Conservation (phyloP, 345 rosid genomes). For the Durio zibethinus region DNA sequence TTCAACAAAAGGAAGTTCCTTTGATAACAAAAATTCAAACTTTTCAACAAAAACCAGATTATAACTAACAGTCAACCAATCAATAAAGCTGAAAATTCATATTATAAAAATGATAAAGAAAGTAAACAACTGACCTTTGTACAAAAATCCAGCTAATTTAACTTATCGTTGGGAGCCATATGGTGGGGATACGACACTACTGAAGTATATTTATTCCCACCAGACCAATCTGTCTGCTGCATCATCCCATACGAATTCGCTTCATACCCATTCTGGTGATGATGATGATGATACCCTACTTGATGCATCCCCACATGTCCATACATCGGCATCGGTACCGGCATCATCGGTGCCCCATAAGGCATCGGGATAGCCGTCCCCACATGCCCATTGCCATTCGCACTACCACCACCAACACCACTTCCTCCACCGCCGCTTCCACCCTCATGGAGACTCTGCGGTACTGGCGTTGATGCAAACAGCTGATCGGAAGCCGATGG, state of each 20-base stretch:
- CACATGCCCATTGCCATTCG: constrained; percentile 30
- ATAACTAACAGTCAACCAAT: neutral
- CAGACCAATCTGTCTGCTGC: constrained; percentile 65
- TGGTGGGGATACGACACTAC: constrained; percentile 48
- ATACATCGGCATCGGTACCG: constrained; percentile 57
- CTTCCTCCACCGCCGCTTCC: constrained; percentile 29
- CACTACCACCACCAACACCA: constrained; percentile 2
- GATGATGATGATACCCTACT: constrained; percentile 33
- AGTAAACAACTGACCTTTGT: constrained; percentile 7
- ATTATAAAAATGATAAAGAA: neutral
- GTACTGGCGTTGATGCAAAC: constrained; percentile 72
- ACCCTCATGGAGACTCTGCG: constrained; percentile 56
- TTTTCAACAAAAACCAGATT: neutral
- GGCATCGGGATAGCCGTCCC: constrained; percentile 47
- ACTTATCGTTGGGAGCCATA: constrained; percentile 54
- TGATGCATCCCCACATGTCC: constrained; percentile 62
- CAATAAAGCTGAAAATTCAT: neutral
- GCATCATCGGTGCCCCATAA: constrained; percentile 46
- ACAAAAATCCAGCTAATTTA: constrained; percentile 17
- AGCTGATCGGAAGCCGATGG: constrained; percentile 71
- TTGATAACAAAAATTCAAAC: neutral
- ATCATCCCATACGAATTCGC: constrained; percentile 49
- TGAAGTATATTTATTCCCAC: constrained; percentile 57
- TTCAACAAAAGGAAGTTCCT: constrained; percentile 8
- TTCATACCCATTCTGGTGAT: constrained; percentile 41